These are phyloP conservation scores for Pichia sp. DNA, from an alignment of 1,139 yeast genomes.

Conservation along the genomic window DNA sequence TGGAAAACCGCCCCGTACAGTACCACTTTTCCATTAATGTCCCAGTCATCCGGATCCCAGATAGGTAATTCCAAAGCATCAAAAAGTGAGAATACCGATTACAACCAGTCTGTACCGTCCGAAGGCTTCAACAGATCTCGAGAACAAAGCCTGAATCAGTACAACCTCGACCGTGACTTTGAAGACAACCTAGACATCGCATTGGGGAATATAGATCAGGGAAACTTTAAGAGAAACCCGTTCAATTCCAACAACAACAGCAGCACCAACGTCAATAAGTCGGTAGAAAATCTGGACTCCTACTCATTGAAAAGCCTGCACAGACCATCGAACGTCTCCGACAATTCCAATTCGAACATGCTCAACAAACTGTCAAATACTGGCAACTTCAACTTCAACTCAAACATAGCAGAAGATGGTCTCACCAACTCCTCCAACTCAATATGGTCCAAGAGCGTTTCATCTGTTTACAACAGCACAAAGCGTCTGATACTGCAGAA, in stretches of 20 bases:
- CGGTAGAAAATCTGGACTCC: constrained; percentile 8
- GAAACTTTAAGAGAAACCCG: constrained; percentile 18
- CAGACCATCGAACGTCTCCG: constrained; percentile 8
- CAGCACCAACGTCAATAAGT: constrained; percentile 6
- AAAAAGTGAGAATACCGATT: neutral
- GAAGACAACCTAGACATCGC: constrained; percentile 33
- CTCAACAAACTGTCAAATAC: neutral
- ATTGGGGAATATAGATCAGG: constrained; percentile 25
- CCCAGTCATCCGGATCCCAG: constrained; percentile 8
- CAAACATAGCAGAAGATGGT: neutral
- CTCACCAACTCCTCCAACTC: constrained; percentile 15
- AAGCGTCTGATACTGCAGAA: constrained; percentile 24
- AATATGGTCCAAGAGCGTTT: constrained; percentile 30
- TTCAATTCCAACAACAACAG: constrained; percentile 13
- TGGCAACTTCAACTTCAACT: neutral
- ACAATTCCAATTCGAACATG: constrained; percentile 10
- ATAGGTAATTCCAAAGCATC: constrained; percentile 5
- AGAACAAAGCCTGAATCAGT: constrained; percentile 28
- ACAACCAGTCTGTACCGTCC: neutral
- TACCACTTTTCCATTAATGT: constrained; percentile 3
- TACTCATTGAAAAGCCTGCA: constrained; percentile 16
- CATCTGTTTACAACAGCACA: constrained; percentile 24
- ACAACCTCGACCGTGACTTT: constrained; percentile 29
- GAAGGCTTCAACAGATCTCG: constrained; percentile 1
- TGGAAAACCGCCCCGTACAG: neutral